Evolutionary conservation across 2,329 filamentous ascomycete species (phyloP).

Genomic region (Cladosporium sp.): DNA sequence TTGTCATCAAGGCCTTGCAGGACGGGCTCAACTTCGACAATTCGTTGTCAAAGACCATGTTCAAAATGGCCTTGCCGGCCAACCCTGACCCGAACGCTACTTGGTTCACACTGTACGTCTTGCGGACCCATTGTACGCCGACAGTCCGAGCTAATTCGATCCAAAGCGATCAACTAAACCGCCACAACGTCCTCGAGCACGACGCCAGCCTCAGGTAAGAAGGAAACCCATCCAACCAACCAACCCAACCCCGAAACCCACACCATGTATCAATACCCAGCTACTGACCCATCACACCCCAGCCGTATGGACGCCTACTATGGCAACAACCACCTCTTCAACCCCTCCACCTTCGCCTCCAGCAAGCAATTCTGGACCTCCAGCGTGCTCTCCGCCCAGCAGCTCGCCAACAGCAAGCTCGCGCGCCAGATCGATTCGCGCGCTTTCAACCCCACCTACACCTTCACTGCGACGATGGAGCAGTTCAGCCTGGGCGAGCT

Average conservation of each 20-base stretch:
- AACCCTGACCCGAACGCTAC: constrained; percentile 28
- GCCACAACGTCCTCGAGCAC: constrained; percentile 26
- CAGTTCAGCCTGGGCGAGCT: constrained; percentile 54
- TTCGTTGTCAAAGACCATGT: constrained; percentile 23
- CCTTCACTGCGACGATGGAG: constrained; percentile 45
- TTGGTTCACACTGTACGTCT: constrained; percentile 23
- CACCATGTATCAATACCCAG: neutral
- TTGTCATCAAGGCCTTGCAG: constrained; percentile 23
- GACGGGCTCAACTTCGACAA: constrained; percentile 26
- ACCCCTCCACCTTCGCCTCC: constrained; percentile 52
- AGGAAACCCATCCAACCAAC: neutral
- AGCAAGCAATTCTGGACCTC: constrained; percentile 50
- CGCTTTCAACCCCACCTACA: constrained; percentile 52
- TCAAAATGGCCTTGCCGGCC: constrained; percentile 24
- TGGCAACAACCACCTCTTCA: constrained; percentile 55
- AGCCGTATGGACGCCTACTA: constrained; percentile 53
- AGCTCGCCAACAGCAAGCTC: constrained; percentile 50
- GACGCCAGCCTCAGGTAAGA: constrained; percentile 23
- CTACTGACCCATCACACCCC: neutral
- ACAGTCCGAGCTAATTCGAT: neutral
- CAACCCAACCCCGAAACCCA: too few relatives aligned
- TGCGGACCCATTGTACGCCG: neutral
- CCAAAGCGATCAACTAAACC: constrained; percentile 20
- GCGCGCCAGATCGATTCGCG: constrained; percentile 48
- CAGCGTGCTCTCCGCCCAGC: constrained; percentile 41